Base-by-base conservation (phyloP, 148 eudicot genomes). In the Vaccinium vitisidaea region DNA sequence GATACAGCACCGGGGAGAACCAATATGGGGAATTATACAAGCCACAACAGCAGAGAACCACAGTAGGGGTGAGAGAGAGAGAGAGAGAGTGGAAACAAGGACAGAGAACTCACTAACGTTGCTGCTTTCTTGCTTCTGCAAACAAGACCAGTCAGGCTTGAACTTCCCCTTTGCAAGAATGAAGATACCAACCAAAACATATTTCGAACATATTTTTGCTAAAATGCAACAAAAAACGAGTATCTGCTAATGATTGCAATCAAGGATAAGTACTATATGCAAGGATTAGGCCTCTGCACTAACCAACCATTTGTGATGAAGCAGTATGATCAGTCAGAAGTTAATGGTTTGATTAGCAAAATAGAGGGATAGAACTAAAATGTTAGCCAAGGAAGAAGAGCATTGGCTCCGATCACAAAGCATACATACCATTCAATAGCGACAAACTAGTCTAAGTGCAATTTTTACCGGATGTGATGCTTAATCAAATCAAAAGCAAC, bases 391-490 rank as follows among this genome's bases (percentile, higher is more conserved):
- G 58, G 56, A 52, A 77, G 39, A 52, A 52, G 59, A 52, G 36
- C 8, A 59, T 46, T 18, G 52, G 14, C 61, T 80, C 67, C 52
- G 39, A 19, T 27, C 83, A 80, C 54, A 59, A 80, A 80, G 73
- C 73, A 80, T 39, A n/a, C 70, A 39, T 18, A 43, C 30, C 54
- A 75, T 75, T 75, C 55, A 75, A n/a, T 12, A 14, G 83, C 11
- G 75, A 81, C 75, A 81, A 81, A 65, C 75, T 81, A 81, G 54
- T 39, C 36, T 43, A 61, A 43, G 21, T 61, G 71, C 50, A 80
- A 80, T 43, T 55, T 54, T 32, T 79, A 56, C 63, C 67, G 11
- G 67, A 79, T 15, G 25, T 15, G 25, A 79, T 27, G 75, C 46
- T 49, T 58, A 50, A 65, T 36, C 2, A 65, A 48, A 49, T 49